Evolutionary conservation across 2,329 filamentous ascomycete species (phyloP), one percentile per base, ranked within the genome.

Genomic region (Drechslerella coelobrocha): DNA sequence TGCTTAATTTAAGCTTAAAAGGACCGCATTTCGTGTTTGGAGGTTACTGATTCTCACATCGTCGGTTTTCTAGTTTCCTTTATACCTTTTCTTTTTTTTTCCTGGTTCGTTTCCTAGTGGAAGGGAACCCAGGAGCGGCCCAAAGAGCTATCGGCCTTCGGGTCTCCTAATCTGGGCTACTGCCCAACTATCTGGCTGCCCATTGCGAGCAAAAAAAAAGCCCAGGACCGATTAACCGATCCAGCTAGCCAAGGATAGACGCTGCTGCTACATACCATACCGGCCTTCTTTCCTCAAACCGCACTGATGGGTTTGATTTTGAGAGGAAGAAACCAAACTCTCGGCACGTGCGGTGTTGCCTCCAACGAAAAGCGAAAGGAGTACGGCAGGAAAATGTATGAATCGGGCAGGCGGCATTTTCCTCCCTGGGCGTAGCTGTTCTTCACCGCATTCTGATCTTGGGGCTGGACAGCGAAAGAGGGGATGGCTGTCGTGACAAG

Each of bases 1-100:
- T 47, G 52, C 59, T 60, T 43, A 47, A 63, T 71, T 71, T 71
- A 71, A 71, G 66, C 66, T 71, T 71, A 71, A 71, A 71, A 71
- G 59, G 66, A 63, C 66, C 29, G 59, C 53, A 62, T 45, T 26
- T 63, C 60, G 47, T 63, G 14, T 29, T 2, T 29, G 53, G 37
- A 37, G 27, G 23, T 31, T 54, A 45, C 23, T 55, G 45, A 56
- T 59, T 55, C 26, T 23, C 39, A 24, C 12, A 39, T 27, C 39
- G 9, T 48, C 37, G 48, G 37, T 53, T 8, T n/a, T 21, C 23
- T 31, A 53, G 55, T 19, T 47, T 29, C 45, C 45, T 61, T 31
- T 51, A 29, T 24, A n/a, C 4, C 24, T 19, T 39, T 47, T 27
- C 17, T 43, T 34, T 17, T 19, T 52, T 55, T 34, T 34, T 56